Percentiles rank a stretch among this genome's conserved stretches.
Evolutionary conservation across 2,329 filamentous ascomycete species (phyloP).

Genomic region (Cadophora gregata): DNA sequence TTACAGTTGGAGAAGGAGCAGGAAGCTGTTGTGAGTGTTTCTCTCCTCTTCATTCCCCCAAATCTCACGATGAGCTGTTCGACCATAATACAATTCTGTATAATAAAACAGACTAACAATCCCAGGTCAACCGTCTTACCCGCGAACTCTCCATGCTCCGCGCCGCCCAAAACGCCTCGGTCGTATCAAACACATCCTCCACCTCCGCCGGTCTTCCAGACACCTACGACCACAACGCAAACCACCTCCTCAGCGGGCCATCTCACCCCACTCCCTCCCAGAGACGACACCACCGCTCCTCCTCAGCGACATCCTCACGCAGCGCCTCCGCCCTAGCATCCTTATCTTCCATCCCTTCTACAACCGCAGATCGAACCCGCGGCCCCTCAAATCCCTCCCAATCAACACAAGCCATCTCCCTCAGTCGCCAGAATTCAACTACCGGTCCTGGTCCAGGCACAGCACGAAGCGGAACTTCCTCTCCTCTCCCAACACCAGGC

Average conservation of each 20-base stretch:
- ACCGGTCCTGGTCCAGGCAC: conserved; percentile 31
- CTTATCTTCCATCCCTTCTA: conserved; percentile 49
- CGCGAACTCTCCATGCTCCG: conserved; percentile 88
- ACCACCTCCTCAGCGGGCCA: conserved; percentile 62
- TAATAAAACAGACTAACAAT: conserved; percentile 3
- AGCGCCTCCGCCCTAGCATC: conserved; percentile 58
- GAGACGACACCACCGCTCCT: conserved; percentile 60
- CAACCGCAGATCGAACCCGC: conserved; percentile 39
- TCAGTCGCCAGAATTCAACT: conserved; percentile 44
- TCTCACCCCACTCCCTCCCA: conserved; percentile 61
- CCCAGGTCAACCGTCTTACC: conserved; percentile 87
- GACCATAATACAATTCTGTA: neutral
- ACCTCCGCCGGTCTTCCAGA: conserved; percentile 60
- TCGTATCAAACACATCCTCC: conserved; percentile 69
- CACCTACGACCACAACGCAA: conserved; percentile 52
- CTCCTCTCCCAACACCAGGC: conserved; percentile 37
- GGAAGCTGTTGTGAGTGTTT: conserved; percentile 77
- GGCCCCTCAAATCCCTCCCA: conserved; percentile 27
- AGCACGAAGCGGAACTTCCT: conserved; percentile 41
- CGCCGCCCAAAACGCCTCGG: conserved; percentile 69
- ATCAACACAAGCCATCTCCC: conserved; percentile 37
- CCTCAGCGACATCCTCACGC: conserved; percentile 59
- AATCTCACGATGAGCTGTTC: neutral
- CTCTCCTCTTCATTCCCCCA: neutral
- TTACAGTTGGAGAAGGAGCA: conserved; percentile 93